Base-by-base conservation (phyloP, 2,329 filamentous ascomycete species). In the Fusarium agapanthi region DNA sequence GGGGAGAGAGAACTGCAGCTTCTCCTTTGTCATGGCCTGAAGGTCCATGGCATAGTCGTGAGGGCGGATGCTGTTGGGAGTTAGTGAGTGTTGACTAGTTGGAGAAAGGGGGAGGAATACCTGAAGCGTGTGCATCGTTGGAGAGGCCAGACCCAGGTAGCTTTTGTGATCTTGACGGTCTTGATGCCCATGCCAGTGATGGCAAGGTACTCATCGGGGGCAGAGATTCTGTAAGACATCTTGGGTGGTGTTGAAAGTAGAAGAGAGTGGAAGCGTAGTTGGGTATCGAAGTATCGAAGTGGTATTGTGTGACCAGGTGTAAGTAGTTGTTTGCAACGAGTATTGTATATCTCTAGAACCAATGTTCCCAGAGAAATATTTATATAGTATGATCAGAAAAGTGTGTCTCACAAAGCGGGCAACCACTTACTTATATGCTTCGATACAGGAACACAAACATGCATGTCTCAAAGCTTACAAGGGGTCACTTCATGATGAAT, bases 11-110 rank as follows among this genome's bases (percentile, higher is more conserved):
- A 96, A 95, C 72, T 95, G 92, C 7, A 96, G 87, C 81, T 97
- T 97, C 84, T 97, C 94, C 76, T 91, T 90, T 24, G 94, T 97
- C 94, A 97, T 97, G 63, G 94, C 94, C 79, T 95, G 93, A 4
- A 97, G 85, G 63, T 91, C 90, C 87, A 97, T 93, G 65, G 88
- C 89, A 82, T 96, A 95, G 82, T 97, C 94, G 78, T 93, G 93
- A 0, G 92, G 92, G 73, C 91, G 91, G 77, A 93, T 90, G 69
- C 86, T 88, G 6, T 8, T 3, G 6, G 3, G 28, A 11, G 43
- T 77, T 57, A 76, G 73, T 61, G 13, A 5, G 0, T 22, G 18
- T 16, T 35, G n/a, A 7, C 1, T 7, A 16, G 6, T 43, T 18
- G 7, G 7, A 28, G 28, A 32, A 16, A 10, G 6, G 13, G 18